Percentiles rank a stretch among this genome's conserved stretches.
These are phyloP conservation scores for Kwoniella sp. DNA, from an alignment of 768 basidiomycete species.

Conservation along the genomic window DNA sequence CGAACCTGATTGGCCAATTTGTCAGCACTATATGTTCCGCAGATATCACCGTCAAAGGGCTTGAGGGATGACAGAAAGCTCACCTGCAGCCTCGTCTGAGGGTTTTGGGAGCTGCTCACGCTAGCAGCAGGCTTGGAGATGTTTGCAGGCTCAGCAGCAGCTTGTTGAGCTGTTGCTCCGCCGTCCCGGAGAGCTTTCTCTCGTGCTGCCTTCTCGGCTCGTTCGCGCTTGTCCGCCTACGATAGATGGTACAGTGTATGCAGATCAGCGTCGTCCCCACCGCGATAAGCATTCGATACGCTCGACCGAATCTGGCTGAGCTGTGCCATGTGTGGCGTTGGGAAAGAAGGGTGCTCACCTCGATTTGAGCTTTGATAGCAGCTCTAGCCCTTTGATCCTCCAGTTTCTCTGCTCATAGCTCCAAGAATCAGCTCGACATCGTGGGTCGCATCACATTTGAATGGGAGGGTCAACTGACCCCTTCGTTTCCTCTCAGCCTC, in stretches of 20 bases:
- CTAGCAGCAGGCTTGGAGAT: constrained; percentile 57
- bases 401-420: constrained; percentile 69
- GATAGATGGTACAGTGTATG: constrained; percentile 5
- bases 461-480: constrained; percentile 60
- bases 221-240: constrained; percentile 81
- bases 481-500: constrained; percentile 78
- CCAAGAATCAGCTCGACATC: background rate
- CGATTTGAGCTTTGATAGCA: constrained; percentile 89
- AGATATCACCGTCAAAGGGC: no score
- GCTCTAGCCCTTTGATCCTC: constrained; percentile 84
- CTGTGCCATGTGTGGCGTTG: background rate
- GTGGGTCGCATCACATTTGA: background rate
- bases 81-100: constrained; percentile 76
- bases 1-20: constrained; percentile 64
- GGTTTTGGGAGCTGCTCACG: constrained; percentile 70
- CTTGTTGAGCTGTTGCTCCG: constrained; percentile 57
- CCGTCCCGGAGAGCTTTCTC: constrained; percentile 93
- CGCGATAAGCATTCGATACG: background rate
- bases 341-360: constrained; percentile 53
- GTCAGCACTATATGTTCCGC: background rate
- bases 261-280: background rate
- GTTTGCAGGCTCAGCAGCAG: constrained; percentile 58
- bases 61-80: constrained; percentile 7
- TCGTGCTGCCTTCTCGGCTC: constrained; percentile 81
- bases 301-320: no score